Base-by-base conservation (phyloP, 169 alveolate species). In the Neospora caninum region DNA sequence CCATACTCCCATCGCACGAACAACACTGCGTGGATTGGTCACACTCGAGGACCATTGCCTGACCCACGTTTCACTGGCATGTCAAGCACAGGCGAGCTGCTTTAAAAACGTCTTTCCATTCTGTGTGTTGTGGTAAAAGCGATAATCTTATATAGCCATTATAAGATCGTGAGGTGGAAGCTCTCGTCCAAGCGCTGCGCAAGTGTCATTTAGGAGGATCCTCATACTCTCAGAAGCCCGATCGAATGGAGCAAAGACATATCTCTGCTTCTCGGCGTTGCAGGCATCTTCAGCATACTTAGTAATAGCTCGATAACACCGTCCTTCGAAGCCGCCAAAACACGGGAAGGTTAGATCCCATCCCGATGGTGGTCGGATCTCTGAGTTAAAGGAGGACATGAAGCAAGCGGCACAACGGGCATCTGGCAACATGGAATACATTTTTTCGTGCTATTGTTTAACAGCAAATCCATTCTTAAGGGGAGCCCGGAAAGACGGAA, bases 311-410 rank as follows among this genome's bases (percentile, higher is more conserved):
- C 54, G 34, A 45, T 88, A 88, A 34, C 93, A 88, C 7, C 70
- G 58, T 20, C 93, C 93, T 42, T 88, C 93, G 29, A 39, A 49
- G 27, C 93, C 93, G 34, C 93, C 86, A n/a, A 88, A 88, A 39
- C 93, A 88, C 20, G 93, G 93, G 86, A 88, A 88, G 13, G 78
- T 38, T 10, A 64, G 64, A 4, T 39, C 20, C 70, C 70, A 54
- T 0, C 86, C 86, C 2, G 25, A 36, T 64, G 93, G 93, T 18
- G 54, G 87, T 16, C 27, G 22, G 42, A 88, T 84, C 67, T 88
- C 93, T 88, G 93, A 34, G 45, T 16, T 20, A 0, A 16, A 0
- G n/a, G n/a, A 18, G 45, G 0, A n/a, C 16, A 31, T 43, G 42
- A 29, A 27, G 4, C 73, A 64, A 27, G n/a, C 73, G 34, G n/a